Conservation (phyloP, 208 protist species). For the Angomonas ambiguus region DNA sequence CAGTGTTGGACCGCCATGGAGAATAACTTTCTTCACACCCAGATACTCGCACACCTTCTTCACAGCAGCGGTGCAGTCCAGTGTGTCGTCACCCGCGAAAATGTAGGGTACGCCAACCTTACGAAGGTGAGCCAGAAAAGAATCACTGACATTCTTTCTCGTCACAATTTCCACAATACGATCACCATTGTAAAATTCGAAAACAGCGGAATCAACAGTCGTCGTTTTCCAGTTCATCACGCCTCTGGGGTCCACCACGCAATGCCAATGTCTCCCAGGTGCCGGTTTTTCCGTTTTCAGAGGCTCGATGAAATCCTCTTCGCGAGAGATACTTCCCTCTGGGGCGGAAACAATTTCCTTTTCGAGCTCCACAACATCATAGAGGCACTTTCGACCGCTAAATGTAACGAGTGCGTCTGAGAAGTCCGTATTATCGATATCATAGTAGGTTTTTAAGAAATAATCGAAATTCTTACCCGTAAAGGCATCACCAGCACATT, state of each 20-base stretch:
- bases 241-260: slow-evolving; percentile 20
- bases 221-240: slow-evolving; percentile 17
- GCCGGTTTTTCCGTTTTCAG: too few species aligned
- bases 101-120: slow-evolving; percentile 22
- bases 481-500: too few species aligned
- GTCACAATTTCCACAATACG: slow-evolving; percentile 21
- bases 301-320: too few species aligned
- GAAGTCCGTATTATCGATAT: too few species aligned
- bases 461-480: too few species aligned
- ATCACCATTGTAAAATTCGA: slow-evolving; percentile 22
- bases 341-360: too few species aligned
- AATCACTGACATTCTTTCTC: slow-evolving; percentile 21
- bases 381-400: too few species aligned
- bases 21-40: slow-evolving; percentile 10
- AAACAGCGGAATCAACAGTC: slow-evolving; percentile 7
- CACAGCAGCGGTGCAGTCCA: slow-evolving; percentile 18
- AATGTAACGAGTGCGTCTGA: too few species aligned
- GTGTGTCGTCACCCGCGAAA: slow-evolving; percentile 23
- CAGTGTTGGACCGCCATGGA: slow-evolving; percentile 22
- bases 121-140: slow-evolving; percentile 20
- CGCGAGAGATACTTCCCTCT: too few species aligned
- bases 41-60: slow-evolving; percentile 20
- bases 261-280: slow-evolving; percentile 15
- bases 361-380: too few species aligned
- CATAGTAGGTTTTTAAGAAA: too few species aligned